Evolutionary conservation across 495 filamentous ascomycete species (phyloP), one percentile per base, ranked within the genome.

Genomic region (Podospora sp.): DNA sequence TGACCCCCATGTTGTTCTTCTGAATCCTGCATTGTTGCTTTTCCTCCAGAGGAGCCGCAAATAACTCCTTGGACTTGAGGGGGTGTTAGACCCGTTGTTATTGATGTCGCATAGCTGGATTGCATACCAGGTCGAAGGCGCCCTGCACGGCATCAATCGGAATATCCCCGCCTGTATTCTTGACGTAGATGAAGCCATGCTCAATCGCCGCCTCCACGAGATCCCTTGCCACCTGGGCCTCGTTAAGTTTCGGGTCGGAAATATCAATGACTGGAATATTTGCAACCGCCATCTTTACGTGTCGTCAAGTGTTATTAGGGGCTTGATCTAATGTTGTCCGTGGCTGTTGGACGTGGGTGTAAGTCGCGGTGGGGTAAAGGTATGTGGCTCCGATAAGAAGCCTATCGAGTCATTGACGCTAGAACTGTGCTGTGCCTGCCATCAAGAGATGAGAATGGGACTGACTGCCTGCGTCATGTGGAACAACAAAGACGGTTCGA

Each of bases 141-240:
- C 80, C 73, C n/a, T 91, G 83, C 26, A 98, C 87, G 56, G 89
- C 86, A 24, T 84, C 78, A 0, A 78, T 66, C 0, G 88, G 81
- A n/a, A 98, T 92, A 59, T 90, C 88, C 6, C 76, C 81, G 35
- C 86, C 86, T 18, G 85, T 85, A 65, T 86, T 82, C 65, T 88
- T 90, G 72, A 98, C 87, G 78, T 95, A 98, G 33, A 97, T 84
- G 73, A 98, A 98, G 57, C 94, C 94, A 76, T 92, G 88, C 26
- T 88, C 85, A 36, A 89, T 83, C 8, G 92, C 92, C 0, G 94
- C 95, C 65, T 92, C 85, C 29, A 97, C 87, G 36, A 97, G 84
- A 51, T 89, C 80, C 66, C 86, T 85, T 59, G 92, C 91, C 63
- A 88, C 86, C 69, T 86, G 64, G 2, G 80, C 69, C 70, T 85